phyloP scores from a whole-genome alignment of 768 basidiomycete genomes.

The Butyriboletus loyo region DNA sequence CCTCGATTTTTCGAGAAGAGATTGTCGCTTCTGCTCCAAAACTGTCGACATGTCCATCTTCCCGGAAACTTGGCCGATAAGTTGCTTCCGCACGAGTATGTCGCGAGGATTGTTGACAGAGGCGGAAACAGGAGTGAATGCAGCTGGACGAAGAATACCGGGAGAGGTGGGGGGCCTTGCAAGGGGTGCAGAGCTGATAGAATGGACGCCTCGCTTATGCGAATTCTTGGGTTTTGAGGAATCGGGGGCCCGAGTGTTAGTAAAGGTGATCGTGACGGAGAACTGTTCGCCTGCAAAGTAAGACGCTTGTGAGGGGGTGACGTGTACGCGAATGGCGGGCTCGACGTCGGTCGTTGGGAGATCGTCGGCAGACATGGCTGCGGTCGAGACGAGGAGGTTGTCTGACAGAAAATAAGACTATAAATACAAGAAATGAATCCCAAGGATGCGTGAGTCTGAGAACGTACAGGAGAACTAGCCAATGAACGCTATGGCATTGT shows the following conservation, averaged over 20 bases:
- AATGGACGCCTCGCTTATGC: slow-evolving; percentile 74
- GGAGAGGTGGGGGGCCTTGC: slow-evolving; percentile 83
- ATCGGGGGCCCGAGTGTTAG: slow-evolving; percentile 66
- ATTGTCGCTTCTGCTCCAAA: slow-evolving; percentile 53
- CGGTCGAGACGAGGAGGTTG: neutral
- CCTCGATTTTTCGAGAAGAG: slow-evolving; percentile 46
- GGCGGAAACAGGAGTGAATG: slow-evolving; percentile 23
- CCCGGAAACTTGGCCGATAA: slow-evolving; percentile 47
- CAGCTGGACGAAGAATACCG: slow-evolving; percentile 48
- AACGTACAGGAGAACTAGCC: neutral
- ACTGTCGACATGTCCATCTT: slow-evolving; percentile 45
- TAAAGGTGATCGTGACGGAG: slow-evolving; percentile 80
- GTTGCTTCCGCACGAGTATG: slow-evolving; percentile 43
- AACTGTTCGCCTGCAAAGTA: slow-evolving; percentile 94
- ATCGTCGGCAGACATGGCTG: slow-evolving; percentile 19
- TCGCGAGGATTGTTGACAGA: slow-evolving; percentile 28
- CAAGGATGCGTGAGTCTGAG: neutral
- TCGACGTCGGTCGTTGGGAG: slow-evolving; percentile 29
- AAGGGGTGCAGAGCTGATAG: slow-evolving; percentile 78
- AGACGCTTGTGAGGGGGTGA: slow-evolving; percentile 79
- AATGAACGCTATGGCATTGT: neutral
- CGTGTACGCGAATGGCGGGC: slow-evolving; percentile 61
- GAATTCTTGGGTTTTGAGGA: slow-evolving; percentile 34
- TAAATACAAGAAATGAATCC: neutral
- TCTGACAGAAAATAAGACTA: neutral